phyloP scores from a whole-genome alignment of 2,329 filamentous ascomycete species.

The Venturia nashicola region DNA sequence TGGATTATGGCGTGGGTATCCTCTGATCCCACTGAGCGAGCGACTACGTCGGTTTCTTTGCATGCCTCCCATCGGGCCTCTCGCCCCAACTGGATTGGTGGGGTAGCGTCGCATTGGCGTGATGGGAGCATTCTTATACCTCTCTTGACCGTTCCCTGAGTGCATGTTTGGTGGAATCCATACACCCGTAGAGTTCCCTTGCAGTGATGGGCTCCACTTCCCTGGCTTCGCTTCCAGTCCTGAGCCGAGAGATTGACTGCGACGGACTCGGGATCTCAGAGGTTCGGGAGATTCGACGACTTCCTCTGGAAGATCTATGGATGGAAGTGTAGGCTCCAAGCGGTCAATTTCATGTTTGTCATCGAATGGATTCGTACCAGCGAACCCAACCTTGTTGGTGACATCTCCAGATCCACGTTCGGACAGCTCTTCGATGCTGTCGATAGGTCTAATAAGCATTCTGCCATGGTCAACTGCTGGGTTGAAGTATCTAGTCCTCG shows the following conservation, averaged over 20 bases:
- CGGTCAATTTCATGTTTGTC: background rate
- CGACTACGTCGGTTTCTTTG: background rate
- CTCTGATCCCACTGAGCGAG: background rate
- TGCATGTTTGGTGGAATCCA: background rate
- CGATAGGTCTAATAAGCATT: conserved; percentile 1
- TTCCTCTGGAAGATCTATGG: background rate
- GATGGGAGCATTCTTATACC: background rate
- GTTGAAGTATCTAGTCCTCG: conserved; percentile 1
- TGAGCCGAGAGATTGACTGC: conserved; percentile 2
- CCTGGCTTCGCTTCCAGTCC: background rate
- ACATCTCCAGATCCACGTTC: background rate
- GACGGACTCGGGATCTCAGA: background rate
- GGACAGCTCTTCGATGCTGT: conserved; percentile 4
- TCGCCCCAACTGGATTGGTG: background rate
- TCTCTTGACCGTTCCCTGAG: background rate
- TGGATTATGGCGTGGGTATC: background rate
- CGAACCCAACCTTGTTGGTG: background rate
- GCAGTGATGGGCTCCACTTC: background rate
- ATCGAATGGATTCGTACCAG: conserved; percentile 3
- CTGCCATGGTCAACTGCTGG: background rate
- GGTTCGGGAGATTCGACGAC: background rate
- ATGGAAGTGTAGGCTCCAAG: background rate
- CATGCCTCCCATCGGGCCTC: background rate
- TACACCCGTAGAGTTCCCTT: background rate
- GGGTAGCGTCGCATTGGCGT: background rate